Evolutionary conservation across 1,284 basidiomycete species (phyloP).

Genomic region (Ustilago trichophora): DNA sequence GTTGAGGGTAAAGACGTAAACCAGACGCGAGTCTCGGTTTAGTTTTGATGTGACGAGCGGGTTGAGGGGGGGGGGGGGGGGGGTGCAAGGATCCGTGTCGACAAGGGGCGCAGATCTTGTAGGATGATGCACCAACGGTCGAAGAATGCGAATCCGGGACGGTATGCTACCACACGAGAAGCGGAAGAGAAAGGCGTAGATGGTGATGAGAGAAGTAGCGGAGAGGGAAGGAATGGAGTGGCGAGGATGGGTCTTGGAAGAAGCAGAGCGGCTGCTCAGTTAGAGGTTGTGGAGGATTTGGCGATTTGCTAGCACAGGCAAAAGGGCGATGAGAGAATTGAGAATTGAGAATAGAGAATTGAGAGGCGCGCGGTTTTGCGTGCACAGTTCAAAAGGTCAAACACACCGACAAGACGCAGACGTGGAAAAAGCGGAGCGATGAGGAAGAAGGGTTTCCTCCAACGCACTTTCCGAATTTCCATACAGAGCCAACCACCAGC

Average conservation of each 20-base stretch:
- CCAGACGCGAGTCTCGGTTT: slow-evolving; percentile 7
- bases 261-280: too few relatives aligned
- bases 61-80: background rate
- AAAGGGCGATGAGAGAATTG: background rate
- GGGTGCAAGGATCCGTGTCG: slow-evolving; percentile 9
- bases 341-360: too few relatives aligned
- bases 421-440: slow-evolving; percentile 25
- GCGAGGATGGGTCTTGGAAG: too few relatives aligned
- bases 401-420: too few relatives aligned
- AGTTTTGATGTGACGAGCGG: background rate
- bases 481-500: background rate
- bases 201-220: slow-evolving; percentile 1
- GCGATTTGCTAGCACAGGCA: background rate
- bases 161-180: slow-evolving; percentile 8
- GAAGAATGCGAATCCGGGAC: background rate
- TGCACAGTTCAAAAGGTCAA: background rate
- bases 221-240: slow-evolving; percentile 1
- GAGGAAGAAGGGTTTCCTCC: slow-evolving; percentile 25
- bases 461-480: slow-evolving; percentile 1
- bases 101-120: background rate
- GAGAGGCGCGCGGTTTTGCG: slow-evolving; percentile 8
- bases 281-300: background rate
- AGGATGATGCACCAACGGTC: slow-evolving; percentile 3
- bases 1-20: background rate
- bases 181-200: background rate